Percentiles rank a stretch among this genome's conserved stretches.
Conservation (phyloP, 805 yeast species). For the Starmerella riodocensis region DNA sequence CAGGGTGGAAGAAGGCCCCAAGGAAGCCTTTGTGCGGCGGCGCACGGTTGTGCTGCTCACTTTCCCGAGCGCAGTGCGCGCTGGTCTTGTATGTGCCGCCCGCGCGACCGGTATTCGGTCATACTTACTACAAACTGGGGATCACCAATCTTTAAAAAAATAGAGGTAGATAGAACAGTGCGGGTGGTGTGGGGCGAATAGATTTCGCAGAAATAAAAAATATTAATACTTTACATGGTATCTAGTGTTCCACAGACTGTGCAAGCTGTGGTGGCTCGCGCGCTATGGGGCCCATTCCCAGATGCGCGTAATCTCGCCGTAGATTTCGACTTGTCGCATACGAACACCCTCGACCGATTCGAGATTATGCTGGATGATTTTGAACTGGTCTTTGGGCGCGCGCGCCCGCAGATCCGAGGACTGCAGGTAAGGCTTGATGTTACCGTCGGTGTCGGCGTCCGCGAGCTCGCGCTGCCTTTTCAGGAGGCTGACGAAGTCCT, state of each 20-base stretch:
- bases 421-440: constrained; percentile 11
- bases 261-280: not conserved
- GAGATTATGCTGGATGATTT: constrained; percentile 38
- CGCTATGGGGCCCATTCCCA: constrained; percentile 66
- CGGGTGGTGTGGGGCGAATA: too few species aligned
- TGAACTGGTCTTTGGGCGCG: constrained; percentile 37
- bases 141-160: too few species aligned
- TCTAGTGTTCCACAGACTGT: not conserved
- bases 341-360: constrained; percentile 58
- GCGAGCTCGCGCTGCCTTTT: constrained; percentile 15
- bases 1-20: too few species aligned
- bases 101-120: too few species aligned
- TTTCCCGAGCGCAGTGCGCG: too few species aligned
- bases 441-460: constrained; percentile 15
- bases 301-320: constrained; percentile 76
- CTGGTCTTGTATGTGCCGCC: too few species aligned
- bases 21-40: too few species aligned
- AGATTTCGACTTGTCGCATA: constrained; percentile 50
- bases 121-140: too few species aligned
- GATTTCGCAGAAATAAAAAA: too few species aligned
- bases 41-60: too few species aligned
- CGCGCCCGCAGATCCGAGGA: constrained; percentile 12
- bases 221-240: too few species aligned
- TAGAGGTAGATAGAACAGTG: too few species aligned
- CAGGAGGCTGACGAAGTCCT: constrained; percentile 8